phyloP scores from a whole-genome alignment of 345 rosid species.

The Eutrema yunnanense region DNA sequence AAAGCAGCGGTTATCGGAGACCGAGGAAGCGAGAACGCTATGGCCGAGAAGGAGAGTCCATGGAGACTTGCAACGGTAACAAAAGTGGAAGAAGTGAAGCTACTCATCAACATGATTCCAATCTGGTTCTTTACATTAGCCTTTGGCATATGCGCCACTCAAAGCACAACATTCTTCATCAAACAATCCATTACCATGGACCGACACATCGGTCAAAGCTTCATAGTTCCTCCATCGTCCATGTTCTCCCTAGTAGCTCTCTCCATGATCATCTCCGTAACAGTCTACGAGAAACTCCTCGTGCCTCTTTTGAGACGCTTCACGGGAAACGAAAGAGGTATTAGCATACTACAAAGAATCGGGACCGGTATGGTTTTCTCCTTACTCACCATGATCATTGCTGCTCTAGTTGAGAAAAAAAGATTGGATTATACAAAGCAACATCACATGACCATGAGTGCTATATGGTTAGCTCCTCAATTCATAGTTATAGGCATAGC shows the following conservation, averaged over 20 bases:
- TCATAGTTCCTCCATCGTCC: conserved; percentile 46
- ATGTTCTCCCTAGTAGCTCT: conserved; percentile 32
- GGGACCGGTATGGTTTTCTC: conserved; percentile 47
- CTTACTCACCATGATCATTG: conserved; percentile 31
- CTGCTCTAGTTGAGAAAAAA: conserved; percentile 42
- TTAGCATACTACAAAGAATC: conserved; percentile 44
- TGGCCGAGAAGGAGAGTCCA: conserved; percentile 43
- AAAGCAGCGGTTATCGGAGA: conserved; percentile 63
- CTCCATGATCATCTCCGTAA: conserved; percentile 37
- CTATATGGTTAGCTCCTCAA: conserved; percentile 51
- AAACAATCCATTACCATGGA: conserved; percentile 63
- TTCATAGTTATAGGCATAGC: conserved; percentile 40
- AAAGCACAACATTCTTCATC: conserved; percentile 81
- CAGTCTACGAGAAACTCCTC: conserved; percentile 41
- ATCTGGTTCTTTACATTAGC: conserved; percentile 76
- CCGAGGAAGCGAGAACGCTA: conserved; percentile 20
- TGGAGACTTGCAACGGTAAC: conserved; percentile 85
- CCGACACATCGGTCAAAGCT: conserved; percentile 31
- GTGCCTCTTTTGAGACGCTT: conserved; percentile 33
- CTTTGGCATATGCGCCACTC: conserved; percentile 73
- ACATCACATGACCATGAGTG: conserved; percentile 28
- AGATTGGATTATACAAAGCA: conserved; percentile 27
- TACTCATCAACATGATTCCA: conserved; percentile 80
- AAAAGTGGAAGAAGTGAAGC: conserved; percentile 79
- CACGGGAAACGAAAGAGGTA: conserved; percentile 44